Evolutionary conservation across 2,329 filamentous ascomycete genomes (phyloP), one percentile per base, ranked within the genome.

Genomic region (Microdochium paspali): DNA sequence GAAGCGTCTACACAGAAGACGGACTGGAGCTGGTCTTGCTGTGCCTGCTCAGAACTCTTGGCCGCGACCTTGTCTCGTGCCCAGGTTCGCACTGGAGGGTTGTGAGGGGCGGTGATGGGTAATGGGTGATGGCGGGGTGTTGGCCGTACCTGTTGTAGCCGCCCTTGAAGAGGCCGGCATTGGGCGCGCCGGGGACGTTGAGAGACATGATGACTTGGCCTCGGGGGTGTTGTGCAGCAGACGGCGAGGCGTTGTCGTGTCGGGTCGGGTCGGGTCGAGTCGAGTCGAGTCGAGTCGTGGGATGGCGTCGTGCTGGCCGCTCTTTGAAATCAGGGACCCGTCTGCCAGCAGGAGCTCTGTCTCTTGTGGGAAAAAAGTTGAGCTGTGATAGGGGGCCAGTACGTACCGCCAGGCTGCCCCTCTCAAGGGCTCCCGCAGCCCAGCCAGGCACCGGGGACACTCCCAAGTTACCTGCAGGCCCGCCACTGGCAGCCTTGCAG

Each of bases 101-200:
- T 45, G 50, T 28, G 42, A 35, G 47, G 46, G 45, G 50, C 49
- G 44, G 51, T 46, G 52, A n/a, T n/a, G n/a, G n/a, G n/a, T n/a
- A n/a, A n/a, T n/a, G n/a, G n/a, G n/a, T n/a, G n/a, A 53, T 47
- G 48, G 48, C 47, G 47, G 46, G 49, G 50, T 40, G 44, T 47
- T 58, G 57, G 59, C 70, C 79, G 65, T 80, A 96, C 90, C 87
- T 95, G 70, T 90, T 90, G 73, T 98, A 98, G 61, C 91, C 91
- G 60, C 84, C 77, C 77, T 97, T 97, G 79, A 98, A 97, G 35
- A 97, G 80, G 67, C 87, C 86, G 62, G 86, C 79, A 68, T 96
- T 95, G 53, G 93, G 93, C 60, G 93, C 91, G 68, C 83, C 88
- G 54, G 93, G 93, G 65, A 98, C 94, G 65, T 90, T 88, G 66